Evolutionary conservation across 345 rosid genomes (phyloP).

Genomic region (Punica granatum): DNA sequence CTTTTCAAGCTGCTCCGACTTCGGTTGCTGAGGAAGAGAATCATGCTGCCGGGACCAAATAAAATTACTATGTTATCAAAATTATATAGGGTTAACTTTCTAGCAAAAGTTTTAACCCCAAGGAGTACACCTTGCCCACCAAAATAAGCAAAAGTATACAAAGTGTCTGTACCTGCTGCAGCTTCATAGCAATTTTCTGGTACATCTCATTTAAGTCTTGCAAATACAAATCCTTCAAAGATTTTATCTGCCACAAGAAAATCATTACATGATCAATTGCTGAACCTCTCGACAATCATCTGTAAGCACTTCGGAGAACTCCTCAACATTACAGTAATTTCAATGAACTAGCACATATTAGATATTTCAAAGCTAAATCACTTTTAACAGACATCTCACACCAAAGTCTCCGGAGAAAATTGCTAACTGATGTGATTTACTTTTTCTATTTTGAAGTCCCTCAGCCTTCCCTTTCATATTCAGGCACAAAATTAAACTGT

Average conservation of each 20-base stretch:
- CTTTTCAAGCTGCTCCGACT: slow-evolving; percentile 65
- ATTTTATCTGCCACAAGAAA: slow-evolving; percentile 46
- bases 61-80: too few species aligned
- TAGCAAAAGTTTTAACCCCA: background rate
- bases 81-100: too few species aligned
- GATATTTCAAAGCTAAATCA: too few species aligned
- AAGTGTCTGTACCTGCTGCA: slow-evolving; percentile 42
- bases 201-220: slow-evolving; percentile 61
- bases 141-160: background rate
- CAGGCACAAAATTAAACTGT: background rate
- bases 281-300: background rate
- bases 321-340: background rate
- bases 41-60: slow-evolving; percentile 43
- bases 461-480: background rate
- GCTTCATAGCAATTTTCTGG: slow-evolving; percentile 52
- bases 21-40: slow-evolving; percentile 58
- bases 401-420: too few species aligned
- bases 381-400: too few species aligned
- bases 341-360: background rate
- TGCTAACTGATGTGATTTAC: too few species aligned
- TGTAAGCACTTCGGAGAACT: slow-evolving; percentile 1
- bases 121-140: background rate
- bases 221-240: slow-evolving; percentile 59
- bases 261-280: background rate
- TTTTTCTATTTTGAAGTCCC: too few species aligned